A percentile compares a stretch with the other conserved stretches of the same genome.
phyloP scores from a whole-genome alignment of 257 asterid species.

The Fraxinus excelsior region DNA sequence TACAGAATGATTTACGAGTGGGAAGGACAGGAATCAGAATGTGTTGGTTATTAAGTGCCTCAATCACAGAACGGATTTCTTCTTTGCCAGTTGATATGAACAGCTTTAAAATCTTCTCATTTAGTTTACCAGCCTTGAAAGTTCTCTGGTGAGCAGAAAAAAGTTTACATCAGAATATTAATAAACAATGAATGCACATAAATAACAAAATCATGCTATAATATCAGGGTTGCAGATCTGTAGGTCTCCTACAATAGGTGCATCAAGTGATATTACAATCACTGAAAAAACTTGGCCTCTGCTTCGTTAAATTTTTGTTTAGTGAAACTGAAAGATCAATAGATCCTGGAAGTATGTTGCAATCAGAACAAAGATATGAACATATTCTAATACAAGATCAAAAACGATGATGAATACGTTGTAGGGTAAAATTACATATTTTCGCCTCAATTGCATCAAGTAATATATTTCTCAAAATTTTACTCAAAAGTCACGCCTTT shows the following conservation, averaged over 20 bases:
- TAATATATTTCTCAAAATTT: neutral
- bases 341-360: neutral
- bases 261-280: neutral
- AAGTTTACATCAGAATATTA: neutral
- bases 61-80: constrained; percentile 69
- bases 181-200: neutral
- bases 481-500: neutral
- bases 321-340: neutral
- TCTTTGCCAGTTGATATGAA: constrained; percentile 85
- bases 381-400: neutral
- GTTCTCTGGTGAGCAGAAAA: constrained; percentile 60
- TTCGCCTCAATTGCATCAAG: neutral
- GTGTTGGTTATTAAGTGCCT: constrained; percentile 69
- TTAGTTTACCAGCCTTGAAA: constrained; percentile 87
- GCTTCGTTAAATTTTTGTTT: neutral
- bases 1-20: constrained; percentile 39
- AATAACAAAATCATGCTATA: neutral
- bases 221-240: neutral
- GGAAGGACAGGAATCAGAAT: constrained; percentile 48
- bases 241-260: neutral
- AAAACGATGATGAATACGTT: neutral
- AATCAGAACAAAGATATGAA: neutral
- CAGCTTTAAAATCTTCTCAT: constrained; percentile 80
- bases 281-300: neutral
- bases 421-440: neutral